These are phyloP conservation scores for Leccinum obscurum DNA, from an alignment of 768 basidiomycete species.

Conservation along the genomic window DNA sequence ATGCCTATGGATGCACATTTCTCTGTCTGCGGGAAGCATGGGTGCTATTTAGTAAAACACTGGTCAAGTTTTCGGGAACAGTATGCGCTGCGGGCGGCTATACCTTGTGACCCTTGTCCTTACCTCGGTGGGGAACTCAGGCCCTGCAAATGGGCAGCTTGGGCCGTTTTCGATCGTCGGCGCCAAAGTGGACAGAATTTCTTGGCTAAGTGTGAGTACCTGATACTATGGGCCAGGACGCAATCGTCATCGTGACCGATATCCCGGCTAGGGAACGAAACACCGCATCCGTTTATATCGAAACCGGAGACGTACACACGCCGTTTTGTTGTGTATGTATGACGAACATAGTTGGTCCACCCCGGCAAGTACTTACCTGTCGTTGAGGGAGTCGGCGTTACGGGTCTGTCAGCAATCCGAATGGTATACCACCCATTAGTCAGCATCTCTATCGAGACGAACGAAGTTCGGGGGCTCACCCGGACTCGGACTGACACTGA, in stretches of 20 bases:
- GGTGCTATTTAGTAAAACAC: neutral
- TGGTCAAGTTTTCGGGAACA: neutral
- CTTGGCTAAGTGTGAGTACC: neutral
- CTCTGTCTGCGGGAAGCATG: neutral
- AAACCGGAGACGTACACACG: neutral
- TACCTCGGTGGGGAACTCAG: neutral
- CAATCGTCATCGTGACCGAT: neutral
- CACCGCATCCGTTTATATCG: neutral
- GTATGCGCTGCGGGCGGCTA: neutral
- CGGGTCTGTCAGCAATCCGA: no score
- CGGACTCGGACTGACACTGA: no score
- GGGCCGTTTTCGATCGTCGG: neutral
- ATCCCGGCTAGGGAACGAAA: neutral
- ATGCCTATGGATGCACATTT: neutral
- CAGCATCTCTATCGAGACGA: no score
- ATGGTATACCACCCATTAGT: no score
- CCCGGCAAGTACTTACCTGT: no score
- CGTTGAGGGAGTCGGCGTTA: no score
- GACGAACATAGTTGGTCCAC: no score
- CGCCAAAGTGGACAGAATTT: neutral
- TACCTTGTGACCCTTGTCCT: neutral
- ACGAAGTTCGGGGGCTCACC: no score
- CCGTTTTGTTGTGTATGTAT: no score
- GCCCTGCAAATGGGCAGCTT: neutral
- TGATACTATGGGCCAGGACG: neutral